Conservation (phyloP, 495 filamentous ascomycete species). For the Venustampulla echinocandica region DNA sequence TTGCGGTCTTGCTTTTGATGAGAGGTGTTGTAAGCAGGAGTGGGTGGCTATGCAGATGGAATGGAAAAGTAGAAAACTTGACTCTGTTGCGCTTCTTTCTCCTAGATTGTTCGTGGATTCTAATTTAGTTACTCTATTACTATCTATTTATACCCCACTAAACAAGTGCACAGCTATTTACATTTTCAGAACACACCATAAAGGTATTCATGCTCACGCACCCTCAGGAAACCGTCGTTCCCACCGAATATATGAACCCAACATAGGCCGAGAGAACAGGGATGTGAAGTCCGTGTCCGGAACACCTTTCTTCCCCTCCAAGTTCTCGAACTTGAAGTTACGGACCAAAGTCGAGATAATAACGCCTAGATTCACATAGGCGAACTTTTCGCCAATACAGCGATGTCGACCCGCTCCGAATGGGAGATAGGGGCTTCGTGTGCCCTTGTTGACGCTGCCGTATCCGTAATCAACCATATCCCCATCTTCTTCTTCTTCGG, state of each 20-base stretch:
- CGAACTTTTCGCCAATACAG: conserved; percentile 93
- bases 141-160: too few relatives aligned
- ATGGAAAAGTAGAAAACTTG: too few relatives aligned
- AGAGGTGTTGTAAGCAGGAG: too few relatives aligned
- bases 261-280: conserved; percentile 48
- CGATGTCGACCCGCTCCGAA: conserved; percentile 87
- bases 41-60: too few relatives aligned
- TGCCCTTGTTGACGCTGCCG: conserved; percentile 78
- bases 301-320: conserved; percentile 55
- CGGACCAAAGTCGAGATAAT: conserved; percentile 69
- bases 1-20: too few relatives aligned
- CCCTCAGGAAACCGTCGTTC: conserved; percentile 29
- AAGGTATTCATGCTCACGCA: too few relatives aligned
- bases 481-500: conserved; percentile 26
- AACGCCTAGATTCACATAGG: conserved; percentile 80
- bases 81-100: too few relatives aligned
- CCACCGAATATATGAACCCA: conserved; percentile 56
- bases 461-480: conserved; percentile 71
- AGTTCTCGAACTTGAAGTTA: conserved; percentile 60
- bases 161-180: too few relatives aligned
- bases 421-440: conserved; percentile 75
- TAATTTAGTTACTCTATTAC: too few relatives aligned
- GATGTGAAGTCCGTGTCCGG: conserved; percentile 82
- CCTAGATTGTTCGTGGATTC: too few relatives aligned
- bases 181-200: too few relatives aligned